Conservation (phyloP, 306 rosid genomes). For the Vigna unguiculata region DNA sequence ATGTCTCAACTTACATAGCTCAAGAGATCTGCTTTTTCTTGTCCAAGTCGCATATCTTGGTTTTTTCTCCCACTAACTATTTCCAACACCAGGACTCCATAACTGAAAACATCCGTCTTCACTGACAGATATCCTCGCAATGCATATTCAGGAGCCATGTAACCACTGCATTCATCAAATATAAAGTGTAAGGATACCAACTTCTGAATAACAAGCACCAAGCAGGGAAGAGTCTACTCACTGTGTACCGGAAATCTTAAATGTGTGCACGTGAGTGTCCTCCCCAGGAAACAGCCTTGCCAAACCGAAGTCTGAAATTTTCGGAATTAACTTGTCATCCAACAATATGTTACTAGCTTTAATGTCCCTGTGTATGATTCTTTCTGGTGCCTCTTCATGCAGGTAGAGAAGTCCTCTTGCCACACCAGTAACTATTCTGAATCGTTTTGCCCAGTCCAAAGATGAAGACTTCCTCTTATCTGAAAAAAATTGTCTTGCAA, state of each 20-base stretch:
- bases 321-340: constrained; percentile 78
- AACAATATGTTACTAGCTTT: constrained; percentile 89
- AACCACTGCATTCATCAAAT: constrained; percentile 67
- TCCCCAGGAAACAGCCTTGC: constrained; percentile 96
- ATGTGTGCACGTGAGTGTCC: constrained; percentile 82
- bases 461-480: constrained; percentile 68
- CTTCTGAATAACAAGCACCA: constrained; percentile 29
- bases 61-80: constrained; percentile 88
- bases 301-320: constrained; percentile 89
- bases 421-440: constrained; percentile 65
- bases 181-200: constrained; percentile 21
- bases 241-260: constrained; percentile 90
- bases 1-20: constrained; percentile 63
- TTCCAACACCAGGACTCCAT: constrained; percentile 81
- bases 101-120: constrained; percentile 91
- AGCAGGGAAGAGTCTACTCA: constrained; percentile 59
- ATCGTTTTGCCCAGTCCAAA: constrained; percentile 75
- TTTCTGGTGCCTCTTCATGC: constrained; percentile 86
- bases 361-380: constrained; percentile 91
- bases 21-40: constrained; percentile 78
- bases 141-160: constrained; percentile 96
- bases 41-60: constrained; percentile 52
- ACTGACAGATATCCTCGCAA: constrained; percentile 84
- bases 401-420: constrained; percentile 87
- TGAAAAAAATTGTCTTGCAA: constrained; percentile 46